These are phyloP conservation scores for Colletotrichum magnum DNA, from an alignment of 2,329 filamentous ascomycete species.

Conservation along the genomic window DNA sequence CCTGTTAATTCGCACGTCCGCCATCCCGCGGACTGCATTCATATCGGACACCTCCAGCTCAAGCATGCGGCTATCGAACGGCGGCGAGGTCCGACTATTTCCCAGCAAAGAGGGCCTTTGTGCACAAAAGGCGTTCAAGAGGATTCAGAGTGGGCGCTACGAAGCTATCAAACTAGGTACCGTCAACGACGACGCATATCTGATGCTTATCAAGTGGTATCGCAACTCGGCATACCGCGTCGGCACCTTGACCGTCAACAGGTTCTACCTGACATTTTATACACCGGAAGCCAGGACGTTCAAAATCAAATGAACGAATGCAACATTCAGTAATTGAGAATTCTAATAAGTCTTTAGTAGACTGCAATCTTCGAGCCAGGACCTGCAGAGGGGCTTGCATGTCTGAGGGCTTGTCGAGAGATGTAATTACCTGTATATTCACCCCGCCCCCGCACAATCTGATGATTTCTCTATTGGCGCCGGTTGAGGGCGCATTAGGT, in stretches of 20 bases:
- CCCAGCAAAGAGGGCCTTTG: constrained; percentile 24
- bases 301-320: constrained; percentile 13
- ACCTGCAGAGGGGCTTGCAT: constrained; percentile 11
- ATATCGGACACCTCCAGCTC: constrained; percentile 6
- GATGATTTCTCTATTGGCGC: no score
- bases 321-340: no score
- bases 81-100: constrained; percentile 13
- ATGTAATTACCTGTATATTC: not conserved
- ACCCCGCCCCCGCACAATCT: no score
- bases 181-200: constrained; percentile 16
- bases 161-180: constrained; percentile 19
- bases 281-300: not conserved
- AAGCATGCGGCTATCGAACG: constrained; percentile 22
- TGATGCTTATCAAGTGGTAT: constrained; percentile 31
- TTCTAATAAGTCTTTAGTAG: no score
- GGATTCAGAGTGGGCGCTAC: constrained; percentile 22
- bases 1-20: constrained; percentile 4
- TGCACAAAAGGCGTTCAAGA: constrained; percentile 14
- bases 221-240: constrained; percentile 13
- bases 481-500: no score
- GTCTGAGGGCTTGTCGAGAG: not conserved
- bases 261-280: constrained; percentile 20
- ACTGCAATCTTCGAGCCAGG: not conserved
- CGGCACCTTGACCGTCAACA: constrained; percentile 13
- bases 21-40: constrained; percentile 22